Percentiles rank a stretch among this genome's conserved stretches.
These are phyloP conservation scores for Penicillium riverlandense DNA, from an alignment of 495 filamentous ascomycete genomes.

Conservation along the genomic window DNA sequence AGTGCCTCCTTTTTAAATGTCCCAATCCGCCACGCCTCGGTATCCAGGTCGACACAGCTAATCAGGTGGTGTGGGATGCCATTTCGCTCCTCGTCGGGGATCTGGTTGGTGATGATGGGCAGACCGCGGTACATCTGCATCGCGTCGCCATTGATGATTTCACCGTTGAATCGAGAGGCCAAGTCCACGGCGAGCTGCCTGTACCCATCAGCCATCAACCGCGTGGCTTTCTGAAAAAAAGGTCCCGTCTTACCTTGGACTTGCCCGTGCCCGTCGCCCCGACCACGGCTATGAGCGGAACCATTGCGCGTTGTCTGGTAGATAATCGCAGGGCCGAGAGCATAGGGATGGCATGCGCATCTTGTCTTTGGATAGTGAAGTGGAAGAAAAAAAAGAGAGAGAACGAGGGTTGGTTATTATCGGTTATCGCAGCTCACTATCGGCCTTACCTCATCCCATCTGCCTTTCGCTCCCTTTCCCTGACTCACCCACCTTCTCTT, in stretches of 20 bases:
- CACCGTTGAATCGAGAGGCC: conserved; percentile 76
- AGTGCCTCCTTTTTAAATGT: conserved; percentile 63
- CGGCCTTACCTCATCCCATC: neutral
- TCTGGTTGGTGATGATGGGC: conserved; percentile 93
- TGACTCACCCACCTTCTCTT: neutral
- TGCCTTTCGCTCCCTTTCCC: neutral
- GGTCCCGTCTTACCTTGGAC: conserved; percentile 64
- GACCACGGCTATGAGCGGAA: conserved; percentile 73
- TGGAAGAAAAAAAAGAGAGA: neutral
- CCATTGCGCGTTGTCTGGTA: conserved; percentile 15
- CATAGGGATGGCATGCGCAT: conserved; percentile 14
- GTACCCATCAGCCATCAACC: conserved; percentile 19
- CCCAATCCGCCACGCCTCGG: conserved; percentile 76
- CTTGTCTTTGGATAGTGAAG: neutral
- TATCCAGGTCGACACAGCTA: conserved; percentile 61
- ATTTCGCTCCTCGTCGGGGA: conserved; percentile 63
- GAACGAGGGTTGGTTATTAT: conserved; percentile 6
- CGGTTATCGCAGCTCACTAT: neutral
- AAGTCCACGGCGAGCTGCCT: conserved; percentile 87
- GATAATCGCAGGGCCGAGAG: conserved; percentile 16
- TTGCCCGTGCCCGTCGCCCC: conserved; percentile 96
- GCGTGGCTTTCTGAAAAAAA: neutral
- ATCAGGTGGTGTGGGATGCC: conserved; percentile 87
- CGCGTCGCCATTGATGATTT: conserved; percentile 97
- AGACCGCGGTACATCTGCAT: conserved; percentile 96